Conservation (phyloP, 2,329 filamentous ascomycete species). For the Talaromyces sp. region DNA sequence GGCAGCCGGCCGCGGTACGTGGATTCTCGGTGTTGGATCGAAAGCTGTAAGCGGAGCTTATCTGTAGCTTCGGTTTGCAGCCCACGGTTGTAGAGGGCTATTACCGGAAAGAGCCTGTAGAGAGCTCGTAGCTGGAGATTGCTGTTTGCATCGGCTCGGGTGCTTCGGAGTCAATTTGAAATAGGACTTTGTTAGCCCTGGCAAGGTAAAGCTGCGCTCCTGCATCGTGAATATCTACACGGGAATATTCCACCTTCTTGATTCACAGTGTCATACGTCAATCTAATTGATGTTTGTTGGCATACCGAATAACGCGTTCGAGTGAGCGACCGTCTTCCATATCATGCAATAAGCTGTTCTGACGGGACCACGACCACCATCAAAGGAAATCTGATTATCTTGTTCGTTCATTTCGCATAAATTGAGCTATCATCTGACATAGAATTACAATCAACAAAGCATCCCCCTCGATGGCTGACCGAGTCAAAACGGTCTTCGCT, state of each 20-base stretch:
- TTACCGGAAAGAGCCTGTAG: background rate
- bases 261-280: background rate
- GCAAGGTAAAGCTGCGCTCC: background rate
- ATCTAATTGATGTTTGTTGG: background rate
- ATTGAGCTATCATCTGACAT: constrained; percentile 4
- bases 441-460: constrained; percentile 12
- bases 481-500: background rate
- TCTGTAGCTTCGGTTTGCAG: background rate
- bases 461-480: background rate
- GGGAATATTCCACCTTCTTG: background rate
- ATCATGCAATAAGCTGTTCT: background rate
- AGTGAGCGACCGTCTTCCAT: background rate
- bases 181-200: background rate
- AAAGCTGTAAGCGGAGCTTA: background rate
- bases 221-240: background rate
- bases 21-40: background rate
- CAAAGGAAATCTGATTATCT: background rate
- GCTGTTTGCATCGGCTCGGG: background rate
- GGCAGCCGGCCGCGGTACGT: background rate
- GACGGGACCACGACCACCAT: no score
- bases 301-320: background rate
- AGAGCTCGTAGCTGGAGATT: background rate
- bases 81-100: background rate
- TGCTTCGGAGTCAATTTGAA: background rate
- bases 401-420: constrained; percentile 8